Percentiles rank a stretch among this genome's conserved stretches.
Evolutionary conservation across 179 eudicot species (phyloP).

Genomic region (Camellia oleifera): DNA sequence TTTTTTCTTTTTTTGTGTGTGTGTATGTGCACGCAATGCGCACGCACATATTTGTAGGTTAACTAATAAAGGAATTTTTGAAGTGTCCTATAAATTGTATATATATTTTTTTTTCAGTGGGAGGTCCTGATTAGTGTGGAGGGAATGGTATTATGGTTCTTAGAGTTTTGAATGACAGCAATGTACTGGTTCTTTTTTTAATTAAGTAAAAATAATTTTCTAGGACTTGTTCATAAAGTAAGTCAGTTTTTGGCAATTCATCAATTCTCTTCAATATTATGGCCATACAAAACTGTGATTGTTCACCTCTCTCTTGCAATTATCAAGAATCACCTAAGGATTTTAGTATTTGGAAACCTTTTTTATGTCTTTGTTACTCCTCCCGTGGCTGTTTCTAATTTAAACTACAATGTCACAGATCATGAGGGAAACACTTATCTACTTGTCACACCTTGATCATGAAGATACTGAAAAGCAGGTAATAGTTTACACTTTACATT

Average conservation of each 20-base stretch:
- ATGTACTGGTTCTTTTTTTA: not conserved
- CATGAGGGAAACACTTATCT: slow-evolving; percentile 96
- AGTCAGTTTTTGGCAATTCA: too few species aligned
- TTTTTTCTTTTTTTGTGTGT: too few species aligned
- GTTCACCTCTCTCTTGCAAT: not conserved
- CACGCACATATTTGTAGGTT: not conserved
- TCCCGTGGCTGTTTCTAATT: slow-evolving; percentile 4
- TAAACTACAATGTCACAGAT: slow-evolving; percentile 51
- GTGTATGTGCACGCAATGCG: not conserved
- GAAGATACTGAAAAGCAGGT: slow-evolving; percentile 99
- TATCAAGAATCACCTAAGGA: too few species aligned
- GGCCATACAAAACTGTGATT: too few species aligned
- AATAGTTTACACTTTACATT: slow-evolving; percentile 6
- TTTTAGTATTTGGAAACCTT: not conserved
- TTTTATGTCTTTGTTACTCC: not conserved
- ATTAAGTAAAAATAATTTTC: not conserved
- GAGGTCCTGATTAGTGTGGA: not conserved
- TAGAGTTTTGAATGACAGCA: not conserved
- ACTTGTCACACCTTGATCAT: slow-evolving; percentile 94
- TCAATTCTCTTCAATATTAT: too few species aligned
- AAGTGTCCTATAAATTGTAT: not conserved
- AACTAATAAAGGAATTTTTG: not conserved
- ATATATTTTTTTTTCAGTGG: not conserved
- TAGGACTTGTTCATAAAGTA: too few species aligned
- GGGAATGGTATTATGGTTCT: not conserved